Conservation (phyloP, 2,329 filamentous ascomycete genomes). For the Ampelomyces quisqualis region DNA sequence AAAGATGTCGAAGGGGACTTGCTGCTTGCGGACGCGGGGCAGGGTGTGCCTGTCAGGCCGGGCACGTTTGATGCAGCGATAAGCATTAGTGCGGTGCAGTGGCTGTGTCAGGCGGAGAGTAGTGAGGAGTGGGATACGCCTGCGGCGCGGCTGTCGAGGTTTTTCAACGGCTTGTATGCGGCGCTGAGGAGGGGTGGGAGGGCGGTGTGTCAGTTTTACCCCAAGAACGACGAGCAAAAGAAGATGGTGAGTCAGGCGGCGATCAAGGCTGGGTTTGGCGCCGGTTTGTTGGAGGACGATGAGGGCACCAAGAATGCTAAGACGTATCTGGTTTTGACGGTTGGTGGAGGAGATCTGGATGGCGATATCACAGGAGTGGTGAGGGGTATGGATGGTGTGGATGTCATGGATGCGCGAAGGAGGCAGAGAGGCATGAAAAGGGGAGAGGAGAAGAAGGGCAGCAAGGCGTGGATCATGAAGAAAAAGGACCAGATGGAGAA, state of each 20-base stretch:
- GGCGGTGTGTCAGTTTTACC: constrained; percentile 97
- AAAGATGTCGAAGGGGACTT: constrained; percentile 90
- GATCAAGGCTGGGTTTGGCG: constrained; percentile 91
- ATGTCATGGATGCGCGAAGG: constrained; percentile 62
- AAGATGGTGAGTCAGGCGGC: constrained; percentile 90
- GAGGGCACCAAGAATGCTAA: constrained; percentile 95
- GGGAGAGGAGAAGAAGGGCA: constrained; percentile 71
- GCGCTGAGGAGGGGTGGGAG: constrained; percentile 78
- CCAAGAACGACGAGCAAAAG: constrained; percentile 89
- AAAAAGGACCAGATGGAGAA: constrained; percentile 93
- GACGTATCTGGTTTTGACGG: constrained; percentile 91
- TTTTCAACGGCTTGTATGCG: constrained; percentile 92
- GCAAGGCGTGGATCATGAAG: constrained; percentile 78
- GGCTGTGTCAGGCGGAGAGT: constrained; percentile 94
- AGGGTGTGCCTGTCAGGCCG: constrained; percentile 89
- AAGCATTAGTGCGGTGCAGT: constrained; percentile 94
- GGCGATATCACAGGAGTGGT: constrained; percentile 89
- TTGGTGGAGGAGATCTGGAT: constrained; percentile 66
- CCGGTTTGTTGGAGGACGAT: constrained; percentile 92
- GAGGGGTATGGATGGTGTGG: constrained; percentile 82
- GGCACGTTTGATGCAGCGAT: constrained; percentile 94
- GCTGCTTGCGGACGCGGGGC: constrained; percentile 91
- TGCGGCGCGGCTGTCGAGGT: constrained; percentile 73
- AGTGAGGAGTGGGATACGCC: constrained; percentile 70
- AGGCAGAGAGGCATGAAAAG: constrained; percentile 54